Percentiles rank a stretch among this genome's conserved stretches.
phyloP scores from a whole-genome alignment of 1,139 yeast genomes.

The Blastobotrys persicus region DNA sequence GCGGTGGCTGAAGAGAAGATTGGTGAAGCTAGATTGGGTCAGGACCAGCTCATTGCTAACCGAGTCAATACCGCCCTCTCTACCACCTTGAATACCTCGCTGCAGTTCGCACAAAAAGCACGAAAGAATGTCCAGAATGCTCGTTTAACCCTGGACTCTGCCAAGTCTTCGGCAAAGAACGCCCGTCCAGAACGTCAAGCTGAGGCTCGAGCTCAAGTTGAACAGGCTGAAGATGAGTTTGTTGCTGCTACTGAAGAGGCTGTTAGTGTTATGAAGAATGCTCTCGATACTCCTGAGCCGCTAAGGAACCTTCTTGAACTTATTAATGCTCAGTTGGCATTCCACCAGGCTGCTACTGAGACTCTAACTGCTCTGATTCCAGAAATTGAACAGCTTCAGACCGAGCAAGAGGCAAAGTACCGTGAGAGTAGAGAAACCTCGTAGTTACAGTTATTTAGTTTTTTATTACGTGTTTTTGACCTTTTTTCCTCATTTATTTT shows the following conservation, averaged over 20 bases:
- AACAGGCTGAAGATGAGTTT: constrained; percentile 84
- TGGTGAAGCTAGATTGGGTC: constrained; percentile 82
- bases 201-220: constrained; percentile 72
- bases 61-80: constrained; percentile 69
- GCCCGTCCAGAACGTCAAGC: constrained; percentile 76
- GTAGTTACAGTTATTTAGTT: no score
- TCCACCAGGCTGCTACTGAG: constrained; percentile 74
- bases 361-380: constrained; percentile 64
- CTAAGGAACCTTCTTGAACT: constrained; percentile 67
- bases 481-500: no score
- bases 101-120: constrained; percentile 65
- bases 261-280: constrained; percentile 78
- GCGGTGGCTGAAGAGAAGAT: constrained; percentile 62
- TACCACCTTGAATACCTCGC: constrained; percentile 61
- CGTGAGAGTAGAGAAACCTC: constrained; percentile 36
- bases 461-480: no score
- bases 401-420: constrained; percentile 46
- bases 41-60: constrained; percentile 68
- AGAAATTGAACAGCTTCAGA: constrained; percentile 60
- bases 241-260: constrained; percentile 92
- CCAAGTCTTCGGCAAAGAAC: constrained; percentile 64
- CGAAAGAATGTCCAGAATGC: constrained; percentile 77
- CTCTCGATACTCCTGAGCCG: constrained; percentile 71
- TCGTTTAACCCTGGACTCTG: constrained; percentile 76
- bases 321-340: constrained; percentile 77